Conservation (phyloP, 2,329 filamentous ascomycete genomes). For the Claviceps monticola region DNA sequence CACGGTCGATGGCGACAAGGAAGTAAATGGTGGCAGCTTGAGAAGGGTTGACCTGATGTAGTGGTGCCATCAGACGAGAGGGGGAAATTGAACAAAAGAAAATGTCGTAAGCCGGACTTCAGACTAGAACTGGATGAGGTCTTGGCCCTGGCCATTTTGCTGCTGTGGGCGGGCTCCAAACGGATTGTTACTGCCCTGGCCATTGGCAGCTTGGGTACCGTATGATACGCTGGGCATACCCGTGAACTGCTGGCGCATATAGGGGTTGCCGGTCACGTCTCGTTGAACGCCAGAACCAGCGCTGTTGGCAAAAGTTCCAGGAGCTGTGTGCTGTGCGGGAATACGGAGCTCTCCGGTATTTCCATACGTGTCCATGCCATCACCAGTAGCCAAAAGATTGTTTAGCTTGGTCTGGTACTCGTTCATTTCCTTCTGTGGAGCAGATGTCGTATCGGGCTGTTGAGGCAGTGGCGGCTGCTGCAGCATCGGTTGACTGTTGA, state of each 20-base stretch:
- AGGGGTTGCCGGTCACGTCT: conserved; percentile 76
- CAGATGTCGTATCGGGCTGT: conserved; percentile 18
- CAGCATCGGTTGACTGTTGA: conserved; percentile 37
- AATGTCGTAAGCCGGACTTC: not conserved
- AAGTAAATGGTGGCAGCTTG: not conserved
- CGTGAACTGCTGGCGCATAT: conserved; percentile 71
- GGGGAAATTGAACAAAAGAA: not conserved
- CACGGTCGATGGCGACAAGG: not conserved
- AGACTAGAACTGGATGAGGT: conserved; percentile 49
- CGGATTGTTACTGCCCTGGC: conserved; percentile 40
- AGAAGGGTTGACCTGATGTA: not conserved
- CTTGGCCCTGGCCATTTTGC: conserved; percentile 36
- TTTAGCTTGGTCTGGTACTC: conserved; percentile 69
- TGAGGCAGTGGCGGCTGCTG: conserved; percentile 30
- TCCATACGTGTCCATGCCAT: conserved; percentile 93
- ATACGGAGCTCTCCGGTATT: conserved; percentile 95
- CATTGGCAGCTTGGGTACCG: conserved; percentile 36
- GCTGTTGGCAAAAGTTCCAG: conserved; percentile 92
- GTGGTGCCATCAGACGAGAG: not conserved
- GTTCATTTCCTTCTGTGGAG: conserved; percentile 38
- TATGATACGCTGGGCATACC: conserved; percentile 54
- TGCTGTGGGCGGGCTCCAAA: conserved; percentile 40
- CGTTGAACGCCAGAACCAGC: conserved; percentile 67
- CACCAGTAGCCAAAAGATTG: conserved; percentile 68
- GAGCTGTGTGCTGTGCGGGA: conserved; percentile 89